Conservation (phyloP, 192 early-diverging fungal species). For the Coemansia sp. region DNA sequence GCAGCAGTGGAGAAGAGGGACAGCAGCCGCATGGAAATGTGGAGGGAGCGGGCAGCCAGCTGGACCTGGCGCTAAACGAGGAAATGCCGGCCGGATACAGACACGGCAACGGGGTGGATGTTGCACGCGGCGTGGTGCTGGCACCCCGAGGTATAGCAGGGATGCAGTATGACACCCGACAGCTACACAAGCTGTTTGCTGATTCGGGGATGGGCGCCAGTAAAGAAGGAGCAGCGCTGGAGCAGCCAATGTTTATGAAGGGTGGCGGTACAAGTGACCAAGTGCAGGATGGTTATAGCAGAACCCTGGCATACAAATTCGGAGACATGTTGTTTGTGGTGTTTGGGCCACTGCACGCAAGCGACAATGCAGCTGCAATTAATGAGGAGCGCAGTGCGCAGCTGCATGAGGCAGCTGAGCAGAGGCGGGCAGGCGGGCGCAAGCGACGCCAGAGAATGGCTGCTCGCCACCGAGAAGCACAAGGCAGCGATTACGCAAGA, state of each 20-base stretch:
- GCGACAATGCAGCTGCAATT: conserved; percentile 1
- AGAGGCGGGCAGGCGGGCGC: background rate
- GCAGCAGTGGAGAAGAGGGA: background rate
- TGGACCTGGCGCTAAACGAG: conserved; percentile 37
- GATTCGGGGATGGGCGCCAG: background rate
- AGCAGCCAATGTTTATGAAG: background rate
- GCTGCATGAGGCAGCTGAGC: background rate
- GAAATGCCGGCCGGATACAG: conserved; percentile 36
- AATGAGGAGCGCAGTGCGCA: too few relatives aligned
- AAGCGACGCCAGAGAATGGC: background rate
- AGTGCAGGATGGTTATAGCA: conserved; percentile 8
- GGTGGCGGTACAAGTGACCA: background rate
- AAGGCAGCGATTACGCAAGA: background rate
- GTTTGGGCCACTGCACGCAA: conserved; percentile 4
- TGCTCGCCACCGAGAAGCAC: background rate
- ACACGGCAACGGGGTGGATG: conserved; percentile 41
- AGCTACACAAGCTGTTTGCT: background rate
- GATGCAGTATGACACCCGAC: conserved; percentile 45
- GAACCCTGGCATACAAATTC: conserved; percentile 41
- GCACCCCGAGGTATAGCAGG: conserved; percentile 32
- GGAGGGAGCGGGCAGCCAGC: conserved; percentile 18
- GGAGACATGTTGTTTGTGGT: conserved; percentile 42
- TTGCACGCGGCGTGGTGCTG: conserved; percentile 39
- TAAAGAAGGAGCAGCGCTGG: background rate
- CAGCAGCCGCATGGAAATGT: too few relatives aligned